Evolutionary conservation across 805 yeast genomes (phyloP), one percentile per base, ranked within the genome.

Genomic region (Candida hungchunana): DNA sequence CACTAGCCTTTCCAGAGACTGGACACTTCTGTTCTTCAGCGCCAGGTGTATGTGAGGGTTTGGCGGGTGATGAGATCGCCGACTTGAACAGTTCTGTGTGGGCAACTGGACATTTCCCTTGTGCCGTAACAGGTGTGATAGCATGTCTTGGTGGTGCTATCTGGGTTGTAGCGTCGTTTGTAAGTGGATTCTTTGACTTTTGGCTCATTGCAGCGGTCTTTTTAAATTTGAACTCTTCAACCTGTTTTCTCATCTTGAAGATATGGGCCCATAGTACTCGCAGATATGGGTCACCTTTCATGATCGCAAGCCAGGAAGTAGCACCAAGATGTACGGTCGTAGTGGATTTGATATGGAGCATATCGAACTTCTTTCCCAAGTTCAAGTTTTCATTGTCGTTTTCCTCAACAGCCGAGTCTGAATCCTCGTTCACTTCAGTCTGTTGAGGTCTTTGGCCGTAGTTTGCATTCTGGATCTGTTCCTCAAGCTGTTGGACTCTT

Each of bases 301-400:
- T 73, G 15, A 75, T 66, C 18, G 77, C 77, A 46, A 75, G 55
- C 79, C 79, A 75, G 17, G 77, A 76, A 4, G 77, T 67, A 1
- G 75, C 71, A 39, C 77, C 71, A n/a, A 66, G 43, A 49, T 66
- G 70, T 4, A 62, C 62, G 1, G 70, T 65, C 4, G 68, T 64
- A 19, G 64, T 65, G 18, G 63, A 56, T 39, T 64, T 66, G 28
- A 66, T 55, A 43, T 67, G 72, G 26, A 67, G 38, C 66, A 66
- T 65, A 44, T 67, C 71, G 37, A 67, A 67, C 39, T 64, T 66
- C 45, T 65, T 59, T 3, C 67, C 63, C 20, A 67, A 42, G 37
- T 62, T 63, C 24, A 67, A 42, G 34, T 60, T 29, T 17, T 54
- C 58, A 32, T 40, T 33, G 12, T 36, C 34, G 26, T 31, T 26